Evolutionary conservation across 2,329 filamentous ascomycete species (phyloP), one percentile per base, ranked within the genome.

Genomic region (Podosphaera xanthii): DNA sequence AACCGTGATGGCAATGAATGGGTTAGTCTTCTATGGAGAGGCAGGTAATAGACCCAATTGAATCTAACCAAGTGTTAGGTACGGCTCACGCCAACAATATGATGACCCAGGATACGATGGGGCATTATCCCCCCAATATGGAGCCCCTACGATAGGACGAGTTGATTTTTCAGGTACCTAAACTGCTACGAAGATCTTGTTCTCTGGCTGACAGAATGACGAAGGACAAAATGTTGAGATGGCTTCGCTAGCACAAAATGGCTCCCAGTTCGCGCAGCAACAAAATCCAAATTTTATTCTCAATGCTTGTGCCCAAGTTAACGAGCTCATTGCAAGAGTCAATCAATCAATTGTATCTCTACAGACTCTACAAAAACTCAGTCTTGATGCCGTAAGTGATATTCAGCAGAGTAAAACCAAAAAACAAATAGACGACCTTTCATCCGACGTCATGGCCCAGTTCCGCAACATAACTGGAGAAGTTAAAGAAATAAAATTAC

Each of bases 291-390:
- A 87, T 69, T 80, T 80, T 60, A 85, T 94, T 64, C 78, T 96
- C 61, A 87, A 94, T 73, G 84, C 92, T 70, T 92, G 87, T 73
- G 80, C 81, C 61, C 82, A 87, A 53, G 85, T 96, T 69, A 84
- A 89, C 70, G 76, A 79, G 61, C 84, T 83, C 49, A 86, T 96
- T 67, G 79, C 86, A 62, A 76, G 82, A 60, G 80, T 96, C 67
- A 82, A 89, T 67, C 72, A 73, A 62, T 86, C 86, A 66, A 79
- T 94, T 40, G 77, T 81, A 63, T 79, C 85, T 67, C 80, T 95
- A 55, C 80, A 81, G 66, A 77, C 77, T 70, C 76, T 87, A 44
- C 66, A 65, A 58, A 78, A 80, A 68, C 14, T 38, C 7, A 53
- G 53, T 36, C 30, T 46, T 10, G 77, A 81, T 62, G 80, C 83